Evolutionary conservation across 106 monocot species (phyloP).

Genomic region (Cymbidium sinense): DNA sequence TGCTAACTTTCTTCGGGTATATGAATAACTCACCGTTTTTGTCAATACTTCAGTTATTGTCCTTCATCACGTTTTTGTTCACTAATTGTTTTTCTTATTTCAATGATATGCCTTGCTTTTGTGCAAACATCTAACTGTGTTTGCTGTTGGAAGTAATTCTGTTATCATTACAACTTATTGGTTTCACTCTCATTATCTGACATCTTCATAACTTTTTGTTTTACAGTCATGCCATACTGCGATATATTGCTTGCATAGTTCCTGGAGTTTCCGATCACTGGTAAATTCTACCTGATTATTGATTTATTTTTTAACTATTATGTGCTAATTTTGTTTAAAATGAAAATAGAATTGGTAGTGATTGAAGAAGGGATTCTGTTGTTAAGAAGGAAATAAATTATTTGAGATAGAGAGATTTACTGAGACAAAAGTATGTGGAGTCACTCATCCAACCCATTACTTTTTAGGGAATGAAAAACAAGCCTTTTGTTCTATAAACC

Average conservation of each 20-base stretch:
- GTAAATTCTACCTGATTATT: conserved; percentile 20
- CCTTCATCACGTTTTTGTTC: too few relatives aligned
- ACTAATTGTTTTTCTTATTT: too few relatives aligned
- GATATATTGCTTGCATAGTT: conserved; percentile 57
- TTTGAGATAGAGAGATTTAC: neutral
- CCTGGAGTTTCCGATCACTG: conserved; percentile 78
- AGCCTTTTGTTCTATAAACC: too few relatives aligned
- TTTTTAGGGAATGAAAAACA: too few relatives aligned
- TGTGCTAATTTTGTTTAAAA: neutral
- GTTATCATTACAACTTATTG: neutral
- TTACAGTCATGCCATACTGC: conserved; percentile 78
- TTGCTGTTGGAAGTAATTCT: too few relatives aligned
- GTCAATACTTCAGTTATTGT: too few relatives aligned
- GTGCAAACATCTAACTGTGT: neutral
- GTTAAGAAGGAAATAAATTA: neutral
- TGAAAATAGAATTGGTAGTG: neutral
- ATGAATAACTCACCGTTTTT: too few relatives aligned
- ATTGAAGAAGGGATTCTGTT: neutral
- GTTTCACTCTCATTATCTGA: neutral
- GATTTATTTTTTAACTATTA: neutral
- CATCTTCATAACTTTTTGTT: neutral
- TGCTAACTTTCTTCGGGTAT: too few relatives aligned
- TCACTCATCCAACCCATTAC: neutral
- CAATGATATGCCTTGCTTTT: neutral
- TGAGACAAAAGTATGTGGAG: neutral